These are phyloP conservation scores for Monilinia polystroma DNA, from an alignment of 2,329 filamentous ascomycete genomes.

Conservation along the genomic window DNA sequence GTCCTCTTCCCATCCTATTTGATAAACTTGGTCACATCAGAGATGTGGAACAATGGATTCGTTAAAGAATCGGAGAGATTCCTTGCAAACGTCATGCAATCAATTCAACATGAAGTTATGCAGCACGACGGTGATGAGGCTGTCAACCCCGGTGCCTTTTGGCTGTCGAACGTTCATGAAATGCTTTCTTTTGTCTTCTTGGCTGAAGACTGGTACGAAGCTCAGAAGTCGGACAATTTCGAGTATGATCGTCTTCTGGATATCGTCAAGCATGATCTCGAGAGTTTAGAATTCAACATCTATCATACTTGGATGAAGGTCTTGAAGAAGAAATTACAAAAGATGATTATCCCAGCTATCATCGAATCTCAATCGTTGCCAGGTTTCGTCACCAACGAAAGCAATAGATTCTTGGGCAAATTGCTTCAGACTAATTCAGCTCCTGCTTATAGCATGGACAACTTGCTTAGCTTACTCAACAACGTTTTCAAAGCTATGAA, in stretches of 20 bases:
- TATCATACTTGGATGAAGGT: constrained; percentile 99
- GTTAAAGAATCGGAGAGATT: constrained; percentile 99
- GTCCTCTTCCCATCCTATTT: constrained; percentile 98
- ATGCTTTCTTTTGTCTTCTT: constrained; percentile 99
- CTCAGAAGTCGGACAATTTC: constrained; percentile 98
- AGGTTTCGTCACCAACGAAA: constrained; percentile 98
- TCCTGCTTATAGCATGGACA: constrained; percentile 99
- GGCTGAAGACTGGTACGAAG: constrained; percentile 98
- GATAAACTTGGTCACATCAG: constrained; percentile 97
- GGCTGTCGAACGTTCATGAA: constrained; percentile 98
- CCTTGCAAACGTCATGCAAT: constrained; percentile 99
- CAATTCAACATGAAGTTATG: constrained; percentile 99
- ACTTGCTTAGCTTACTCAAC: constrained; percentile 90
- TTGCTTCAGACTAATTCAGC: constrained; percentile 84
- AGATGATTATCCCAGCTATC: constrained; percentile 99
- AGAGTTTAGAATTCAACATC: constrained; percentile 99
- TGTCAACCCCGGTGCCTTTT: constrained; percentile 96
- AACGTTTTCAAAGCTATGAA: constrained; percentile 99
- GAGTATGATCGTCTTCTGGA: constrained; percentile 97
- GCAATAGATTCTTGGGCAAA: constrained; percentile 96
- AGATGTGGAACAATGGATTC: constrained; percentile 99
- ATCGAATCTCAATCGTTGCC: constrained; percentile 98
- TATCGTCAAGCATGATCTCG: constrained; percentile 98
- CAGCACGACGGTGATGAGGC: constrained; percentile 96
- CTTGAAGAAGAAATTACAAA: constrained; percentile 97